These are phyloP conservation scores for Penium margaritaceum DNA, from an alignment of 139 green algal species.

Conservation along the genomic window DNA sequence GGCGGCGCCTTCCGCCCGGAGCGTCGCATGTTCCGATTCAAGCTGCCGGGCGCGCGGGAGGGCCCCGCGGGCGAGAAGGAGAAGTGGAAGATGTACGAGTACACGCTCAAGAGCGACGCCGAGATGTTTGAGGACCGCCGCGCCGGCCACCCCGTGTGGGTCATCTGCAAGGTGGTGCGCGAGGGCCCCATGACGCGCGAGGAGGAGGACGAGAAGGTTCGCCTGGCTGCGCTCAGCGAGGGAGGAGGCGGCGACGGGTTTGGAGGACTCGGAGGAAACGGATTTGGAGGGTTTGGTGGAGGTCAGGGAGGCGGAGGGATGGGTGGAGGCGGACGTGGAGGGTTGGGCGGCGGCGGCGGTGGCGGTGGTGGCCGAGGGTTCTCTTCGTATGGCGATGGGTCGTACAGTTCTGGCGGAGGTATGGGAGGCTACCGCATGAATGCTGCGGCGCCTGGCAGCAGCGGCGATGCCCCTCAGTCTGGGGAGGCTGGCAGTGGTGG, in stretches of 20 bases:
- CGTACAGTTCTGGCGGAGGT: neutral
- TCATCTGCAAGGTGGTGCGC: slow-evolving; percentile 24
- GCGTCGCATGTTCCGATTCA: slow-evolving; percentile 28
- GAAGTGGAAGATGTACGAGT: slow-evolving; percentile 42
- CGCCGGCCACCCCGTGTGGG: slow-evolving; percentile 18
- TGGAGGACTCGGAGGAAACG: neutral
- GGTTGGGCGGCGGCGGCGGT: neutral
- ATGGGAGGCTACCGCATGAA: too few relatives aligned
- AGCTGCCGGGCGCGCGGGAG: slow-evolving; percentile 19
- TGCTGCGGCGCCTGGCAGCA: too few relatives aligned
- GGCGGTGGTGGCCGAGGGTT: neutral
- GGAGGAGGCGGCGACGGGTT: too few relatives aligned
- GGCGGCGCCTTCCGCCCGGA: neutral
- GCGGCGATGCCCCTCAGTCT: too few relatives aligned
- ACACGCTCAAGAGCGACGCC: slow-evolving; percentile 21
- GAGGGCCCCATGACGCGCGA: slow-evolving; percentile 26
- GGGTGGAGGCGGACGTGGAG: slow-evolving; percentile 15
- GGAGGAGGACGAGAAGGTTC: neutral
- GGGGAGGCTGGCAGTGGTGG: too few relatives aligned
- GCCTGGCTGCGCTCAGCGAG: too few relatives aligned
- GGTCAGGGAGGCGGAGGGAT: neutral
- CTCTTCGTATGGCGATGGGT: neutral
- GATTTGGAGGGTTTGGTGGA: too few relatives aligned
- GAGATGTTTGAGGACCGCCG: slow-evolving; percentile 28
- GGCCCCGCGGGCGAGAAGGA: slow-evolving; percentile 28